Conservation (phyloP, 352 stramenopile genomes). For the Globisporangium irregulare region DNA sequence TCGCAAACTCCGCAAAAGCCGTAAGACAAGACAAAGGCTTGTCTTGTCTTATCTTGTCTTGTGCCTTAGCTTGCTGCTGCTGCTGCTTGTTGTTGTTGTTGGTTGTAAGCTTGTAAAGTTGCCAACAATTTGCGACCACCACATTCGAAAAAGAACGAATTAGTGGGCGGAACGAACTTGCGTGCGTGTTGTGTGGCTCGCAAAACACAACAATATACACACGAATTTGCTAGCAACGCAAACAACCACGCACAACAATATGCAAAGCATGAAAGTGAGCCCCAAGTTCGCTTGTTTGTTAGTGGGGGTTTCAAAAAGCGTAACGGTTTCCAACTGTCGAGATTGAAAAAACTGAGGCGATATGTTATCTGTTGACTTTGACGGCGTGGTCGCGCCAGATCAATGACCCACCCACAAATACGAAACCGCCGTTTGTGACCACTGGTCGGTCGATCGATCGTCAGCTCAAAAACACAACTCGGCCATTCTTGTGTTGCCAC, state of each 20-base stretch:
- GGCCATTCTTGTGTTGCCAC: background rate
- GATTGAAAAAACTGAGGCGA: background rate
- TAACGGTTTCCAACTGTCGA: conserved; percentile 2
- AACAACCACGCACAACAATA: background rate
- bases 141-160: conserved; percentile 8
- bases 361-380: background rate
- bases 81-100: background rate
- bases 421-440: background rate
- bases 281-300: background rate
- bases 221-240: background rate
- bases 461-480: background rate
- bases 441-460: background rate
- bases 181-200: background rate
- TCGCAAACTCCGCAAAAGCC: background rate
- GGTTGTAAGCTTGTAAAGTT: background rate
- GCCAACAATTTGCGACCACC: conserved; percentile 1
- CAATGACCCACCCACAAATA: background rate
- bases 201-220: background rate
- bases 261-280: too few species aligned
- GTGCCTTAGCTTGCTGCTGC: too few species aligned
- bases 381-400: background rate
- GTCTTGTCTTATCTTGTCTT: background rate
- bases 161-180: background rate
- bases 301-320: background rate
- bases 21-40: background rate